Base-by-base conservation (phyloP, 192 early-diverging fungal genomes). In the Umbelopsis sp. region DNA sequence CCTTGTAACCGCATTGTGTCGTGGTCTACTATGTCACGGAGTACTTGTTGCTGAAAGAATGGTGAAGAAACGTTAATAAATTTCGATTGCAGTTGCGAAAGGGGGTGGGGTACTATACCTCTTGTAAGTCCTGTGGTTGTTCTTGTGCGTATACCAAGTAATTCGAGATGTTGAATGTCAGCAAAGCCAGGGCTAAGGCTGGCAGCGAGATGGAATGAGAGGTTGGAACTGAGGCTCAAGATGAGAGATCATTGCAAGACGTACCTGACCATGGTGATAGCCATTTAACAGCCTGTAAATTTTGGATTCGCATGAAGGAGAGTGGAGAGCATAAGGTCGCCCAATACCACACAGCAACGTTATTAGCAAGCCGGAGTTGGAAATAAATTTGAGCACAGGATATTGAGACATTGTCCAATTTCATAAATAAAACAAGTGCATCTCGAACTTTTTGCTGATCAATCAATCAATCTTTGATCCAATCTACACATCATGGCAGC, bases 291-390 rank as follows among this genome's bases (percentile, higher is more conserved):
- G 31, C 4, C 1, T 21, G 22, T 16, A 62, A 26, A 22, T 14
- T 5, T 8, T 62, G 56, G 29, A 62, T 62, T 62, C 29, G 56
- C 29, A 62, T 62, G 16, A 62, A 62, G 22, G 56, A 62, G 6
- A 62, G 14, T 62, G n/a, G 7, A 62, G 25, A 21, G 54, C 45
- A 47, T 47, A 12, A 47, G n/a, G 38, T 16, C 6, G 47, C n/a
- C 47, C 47, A 49, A 49, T 49, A 49, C 47, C 47, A 5, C 20
- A 17, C 47, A 49, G n/a, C 47, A 49, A 49, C 47, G 47, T 49
- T 49, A 41, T 41, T 1, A 49, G 14, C 47, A 1, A 1, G 1
- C 1, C 47, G 47, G 47, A 17, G 6, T 49, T 17, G 10, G 47
- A 49, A n/a, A 5, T 5, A 12, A 44, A 6, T 21, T 21, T 49